Base-by-base conservation (phyloP, 805 yeast species). In the Zygoascus ofunaensis region DNA sequence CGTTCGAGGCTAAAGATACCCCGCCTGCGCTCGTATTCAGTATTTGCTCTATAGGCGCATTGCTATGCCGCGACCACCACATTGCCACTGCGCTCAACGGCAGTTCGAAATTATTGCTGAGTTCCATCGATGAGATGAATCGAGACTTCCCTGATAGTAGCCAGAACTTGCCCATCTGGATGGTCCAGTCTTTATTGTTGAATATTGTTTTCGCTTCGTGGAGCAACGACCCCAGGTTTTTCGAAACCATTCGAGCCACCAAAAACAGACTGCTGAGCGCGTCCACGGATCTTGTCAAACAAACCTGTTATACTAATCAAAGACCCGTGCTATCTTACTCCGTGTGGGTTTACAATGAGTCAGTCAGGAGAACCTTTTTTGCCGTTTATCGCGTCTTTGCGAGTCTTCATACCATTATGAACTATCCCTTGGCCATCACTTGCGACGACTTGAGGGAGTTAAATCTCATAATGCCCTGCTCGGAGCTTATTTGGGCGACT, bases 1-100 rank as follows among this genome's bases (percentile, higher is more conserved):
- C 63, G 4, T 63, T 63, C 45, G 50, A 57, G 24, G 60, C 63
- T 2, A 47, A 49, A 21, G 45, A 49, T 1, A 51, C 56, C 2
- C 54, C 65, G 5, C 62, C 60, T 12, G 53, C 61, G 7, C 52
- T 63, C 2, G 44, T 63, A 20, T 56, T 58, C 21, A 56, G 65
- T 1, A 54, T 62, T 5, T 56, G 64, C 41, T 54, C 66, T 3
- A 50, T 63, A 30, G 67, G 67, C 5, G 64, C 67, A 0, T 48
- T 55, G 14, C 44, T 58, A 10, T 53, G 59, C 41, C 53, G 49
- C 19, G 61, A 59, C 24, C 46, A 48, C 8, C 51, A 54, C 30
- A 51, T 54, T 37, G 62, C 62, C 28, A 45, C 49, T 5, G 47
- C 53, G 5, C 51, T 60, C 17, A 62, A 59, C 42, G 45, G 44